Conservation (phyloP, 2,329 filamentous ascomycete species). For the Diaporthe sp. region DNA sequence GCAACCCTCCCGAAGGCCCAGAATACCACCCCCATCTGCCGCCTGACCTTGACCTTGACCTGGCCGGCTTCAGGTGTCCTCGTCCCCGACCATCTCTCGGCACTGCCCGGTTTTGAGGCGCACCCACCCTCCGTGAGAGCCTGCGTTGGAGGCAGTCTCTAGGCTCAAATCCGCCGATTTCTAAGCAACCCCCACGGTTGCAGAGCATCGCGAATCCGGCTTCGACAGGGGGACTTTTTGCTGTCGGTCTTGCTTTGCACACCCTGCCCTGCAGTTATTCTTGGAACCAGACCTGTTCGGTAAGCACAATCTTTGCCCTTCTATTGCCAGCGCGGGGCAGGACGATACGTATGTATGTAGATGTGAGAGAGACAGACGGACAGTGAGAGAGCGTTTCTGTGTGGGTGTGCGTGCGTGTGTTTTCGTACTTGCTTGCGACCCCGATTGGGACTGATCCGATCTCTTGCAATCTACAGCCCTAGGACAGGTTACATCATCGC, state of each 20-base stretch:
- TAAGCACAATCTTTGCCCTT: constrained; percentile 5
- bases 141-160: background rate
- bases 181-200: constrained; percentile 29
- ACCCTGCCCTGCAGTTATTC: background rate
- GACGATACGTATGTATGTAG: background rate
- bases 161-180: constrained; percentile 7
- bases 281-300: background rate
- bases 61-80: constrained; percentile 1
- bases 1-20: background rate
- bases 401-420: background rate
- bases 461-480: constrained; percentile 3
- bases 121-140: background rate
- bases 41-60: constrained; percentile 23
- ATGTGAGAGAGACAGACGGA: too few relatives aligned
- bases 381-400: background rate
- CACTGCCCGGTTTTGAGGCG: constrained; percentile 22
- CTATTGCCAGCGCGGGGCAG: constrained; percentile 4
- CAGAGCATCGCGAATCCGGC: background rate
- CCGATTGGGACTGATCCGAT: constrained; percentile 26
- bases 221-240: too few relatives aligned
- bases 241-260: constrained; percentile 1
- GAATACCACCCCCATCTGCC: constrained; percentile 6
- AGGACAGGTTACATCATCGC: constrained; percentile 36
- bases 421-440: background rate
- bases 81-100: background rate